Conservation (phyloP, 2,329 filamentous ascomycete genomes). For the Colletotrichum zoysiae region DNA sequence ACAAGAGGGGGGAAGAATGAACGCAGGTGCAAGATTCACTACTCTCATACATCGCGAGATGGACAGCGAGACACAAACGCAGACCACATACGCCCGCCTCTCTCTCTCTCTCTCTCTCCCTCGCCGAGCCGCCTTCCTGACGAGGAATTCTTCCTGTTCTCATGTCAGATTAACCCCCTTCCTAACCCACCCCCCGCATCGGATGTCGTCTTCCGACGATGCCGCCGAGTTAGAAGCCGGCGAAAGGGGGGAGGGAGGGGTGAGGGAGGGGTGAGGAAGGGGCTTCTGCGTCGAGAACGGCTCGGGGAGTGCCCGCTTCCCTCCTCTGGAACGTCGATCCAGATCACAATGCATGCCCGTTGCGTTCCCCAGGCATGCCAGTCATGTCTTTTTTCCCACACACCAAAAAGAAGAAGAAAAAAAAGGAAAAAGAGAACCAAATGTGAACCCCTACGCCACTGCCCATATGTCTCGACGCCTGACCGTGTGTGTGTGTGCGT, state of each 20-base stretch:
- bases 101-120: too few species aligned
- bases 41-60: not conserved
- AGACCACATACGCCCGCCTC: not conserved
- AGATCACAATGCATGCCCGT: not conserved
- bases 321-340: not conserved
- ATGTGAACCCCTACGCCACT: not conserved
- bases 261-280: too few species aligned
- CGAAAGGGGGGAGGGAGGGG: not conserved
- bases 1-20: too few species aligned
- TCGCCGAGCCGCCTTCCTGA: not conserved
- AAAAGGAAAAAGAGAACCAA: not conserved
- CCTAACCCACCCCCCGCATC: not conserved
- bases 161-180: not conserved
- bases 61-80: not conserved
- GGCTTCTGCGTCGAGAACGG: not conserved
- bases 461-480: not conserved
- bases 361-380: not conserved
- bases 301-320: too few species aligned
- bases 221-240: too few species aligned
- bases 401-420: too few species aligned
- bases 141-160: not conserved
- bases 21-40: not conserved
- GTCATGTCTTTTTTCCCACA: not conserved
- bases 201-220: conserved; percentile 3
- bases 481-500: too few species aligned